Evolutionary conservation across 139 green algal species (phyloP), one percentile per base, ranked within the genome.

Genomic region (Micromonas pusilla): DNA sequence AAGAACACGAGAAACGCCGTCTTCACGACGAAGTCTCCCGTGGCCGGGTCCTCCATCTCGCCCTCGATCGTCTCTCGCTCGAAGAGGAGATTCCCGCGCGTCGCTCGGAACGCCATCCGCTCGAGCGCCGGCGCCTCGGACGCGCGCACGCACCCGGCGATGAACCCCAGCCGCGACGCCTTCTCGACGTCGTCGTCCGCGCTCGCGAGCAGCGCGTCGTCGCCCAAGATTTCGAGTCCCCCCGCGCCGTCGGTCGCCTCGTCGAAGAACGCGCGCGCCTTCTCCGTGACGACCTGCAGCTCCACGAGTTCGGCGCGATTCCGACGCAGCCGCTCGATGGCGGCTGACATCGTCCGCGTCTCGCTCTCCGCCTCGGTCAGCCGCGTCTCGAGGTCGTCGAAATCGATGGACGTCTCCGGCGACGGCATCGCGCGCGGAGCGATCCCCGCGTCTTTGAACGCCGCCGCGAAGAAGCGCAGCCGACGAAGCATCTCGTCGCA

Each of bases 21-120:
- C 36, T 80, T 80, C 1, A 95, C 89, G 77, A 91, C 70, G 52
- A 84, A 81, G 84, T 98, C 94, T 16, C 89, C 89, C 33, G 86
- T 90, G 66, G 84, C 84, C 2, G 93, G 93, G 82, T 98, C 94
- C 60, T 76, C 81, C 38, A 87, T 89, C 80, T 60, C 76, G 5
- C 88, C 88, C 2, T 87, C 77, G 45, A 97, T 83, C 23, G 76
- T n/a, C 13, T 85, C 83, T 62, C 82, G 62, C 73, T 91, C 88
- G 45, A 99, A 88, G 82, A 94, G 98, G 90, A 98, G 94, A 87
- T 99, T 99, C 72, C 95, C 95, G n/a, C 95, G 89, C 0, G 95
- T 99, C 45, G 95, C 94, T 21, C 95, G 85, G 88, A 98, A 99
- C 36, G 99, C 89, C 76, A 98, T 88, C 28, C 95, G 86, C 86